A percentile compares a stretch with the other conserved stretches of the same genome.
Conservation (phyloP, 2,329 filamentous ascomycete species). For the Colletotrichum gloeosporioides region DNA sequence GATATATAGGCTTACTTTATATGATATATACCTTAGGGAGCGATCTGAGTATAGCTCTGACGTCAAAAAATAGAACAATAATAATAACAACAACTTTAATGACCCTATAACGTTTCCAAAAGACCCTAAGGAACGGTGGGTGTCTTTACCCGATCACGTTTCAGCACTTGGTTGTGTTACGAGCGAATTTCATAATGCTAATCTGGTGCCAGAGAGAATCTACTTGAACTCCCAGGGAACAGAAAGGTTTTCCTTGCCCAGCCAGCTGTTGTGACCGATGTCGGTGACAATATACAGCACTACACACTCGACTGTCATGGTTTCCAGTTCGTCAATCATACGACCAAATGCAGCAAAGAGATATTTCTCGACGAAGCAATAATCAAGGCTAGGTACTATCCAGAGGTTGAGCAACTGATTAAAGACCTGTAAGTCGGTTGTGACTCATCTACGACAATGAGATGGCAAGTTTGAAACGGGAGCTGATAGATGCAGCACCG, state of each 20-base stretch:
- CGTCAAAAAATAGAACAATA: not conserved
- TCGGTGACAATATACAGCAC: slow-evolving; percentile 68
- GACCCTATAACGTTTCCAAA: not conserved
- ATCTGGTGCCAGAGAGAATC: not conserved
- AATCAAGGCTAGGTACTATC: slow-evolving; percentile 46
- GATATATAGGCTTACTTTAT: not conserved
- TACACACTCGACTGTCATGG: slow-evolving; percentile 59
- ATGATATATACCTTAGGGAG: not conserved
- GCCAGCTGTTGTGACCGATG: slow-evolving; percentile 49
- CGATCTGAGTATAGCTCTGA: not conserved
- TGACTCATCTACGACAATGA: not conserved
- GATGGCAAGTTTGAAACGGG: not conserved
- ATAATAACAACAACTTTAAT: not conserved
- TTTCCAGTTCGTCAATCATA: slow-evolving; percentile 61
- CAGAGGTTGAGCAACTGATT: slow-evolving; percentile 11
- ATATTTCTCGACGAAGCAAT: slow-evolving; percentile 57
- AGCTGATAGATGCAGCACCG: slow-evolving; percentile 23
- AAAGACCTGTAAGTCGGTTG: not conserved
- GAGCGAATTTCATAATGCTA: not conserved
- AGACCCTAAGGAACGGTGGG: not conserved
- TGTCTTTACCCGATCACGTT: not conserved
- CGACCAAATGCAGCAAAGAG: slow-evolving; percentile 49
- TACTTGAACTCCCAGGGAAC: not conserved
- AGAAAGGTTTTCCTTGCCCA: not conserved
- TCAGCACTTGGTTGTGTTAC: not conserved